Percentiles rank a stretch among this genome's conserved stretches.
These are phyloP conservation scores for Trichophyton mentagrophytes DNA, from an alignment of 2,329 filamentous ascomycete genomes.

Conservation along the genomic window DNA sequence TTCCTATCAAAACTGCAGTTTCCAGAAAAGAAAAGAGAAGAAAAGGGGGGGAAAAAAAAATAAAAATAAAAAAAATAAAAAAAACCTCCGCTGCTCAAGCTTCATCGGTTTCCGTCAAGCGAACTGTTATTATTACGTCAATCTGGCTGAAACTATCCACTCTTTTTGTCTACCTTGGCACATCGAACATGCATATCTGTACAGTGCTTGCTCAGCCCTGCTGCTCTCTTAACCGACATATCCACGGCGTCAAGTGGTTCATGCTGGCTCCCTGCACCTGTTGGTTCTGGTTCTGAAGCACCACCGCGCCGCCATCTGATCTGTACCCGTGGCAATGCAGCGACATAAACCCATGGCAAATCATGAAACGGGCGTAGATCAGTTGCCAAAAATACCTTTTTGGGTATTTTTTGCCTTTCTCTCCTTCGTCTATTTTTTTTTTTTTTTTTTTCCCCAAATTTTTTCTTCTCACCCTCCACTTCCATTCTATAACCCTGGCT, in stretches of 20 bases:
- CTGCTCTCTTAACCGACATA: neutral
- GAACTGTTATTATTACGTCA: neutral
- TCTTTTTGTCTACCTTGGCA: neutral
- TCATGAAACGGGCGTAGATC: slow-evolving; percentile 2
- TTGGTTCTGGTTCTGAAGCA: neutral
- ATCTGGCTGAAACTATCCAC: slow-evolving; percentile 1
- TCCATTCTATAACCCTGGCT: neutral
- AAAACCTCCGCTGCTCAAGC: neutral
- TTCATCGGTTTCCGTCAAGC: neutral
- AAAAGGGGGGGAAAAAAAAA: neutral
- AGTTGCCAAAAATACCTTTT: slow-evolving; percentile 1
- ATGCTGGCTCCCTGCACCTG: neutral
- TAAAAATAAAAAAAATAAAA: neutral
- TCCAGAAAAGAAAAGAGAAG: neutral
- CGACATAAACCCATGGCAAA: neutral
- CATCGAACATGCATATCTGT: neutral
- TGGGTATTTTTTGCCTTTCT: neutral
- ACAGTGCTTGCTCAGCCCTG: neutral
- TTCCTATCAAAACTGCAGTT: too few relatives aligned
- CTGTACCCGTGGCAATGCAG: slow-evolving; percentile 1
- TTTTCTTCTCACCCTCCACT: too few relatives aligned
- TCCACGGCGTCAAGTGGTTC: neutral
- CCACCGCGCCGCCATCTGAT: slow-evolving; percentile 1
- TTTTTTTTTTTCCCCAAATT: neutral
- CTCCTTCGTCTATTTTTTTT: neutral